Evolutionary conservation across 257 asterid genomes (phyloP), one percentile per base, ranked within the genome.

Genomic region (Rubia yunnanensis): DNA sequence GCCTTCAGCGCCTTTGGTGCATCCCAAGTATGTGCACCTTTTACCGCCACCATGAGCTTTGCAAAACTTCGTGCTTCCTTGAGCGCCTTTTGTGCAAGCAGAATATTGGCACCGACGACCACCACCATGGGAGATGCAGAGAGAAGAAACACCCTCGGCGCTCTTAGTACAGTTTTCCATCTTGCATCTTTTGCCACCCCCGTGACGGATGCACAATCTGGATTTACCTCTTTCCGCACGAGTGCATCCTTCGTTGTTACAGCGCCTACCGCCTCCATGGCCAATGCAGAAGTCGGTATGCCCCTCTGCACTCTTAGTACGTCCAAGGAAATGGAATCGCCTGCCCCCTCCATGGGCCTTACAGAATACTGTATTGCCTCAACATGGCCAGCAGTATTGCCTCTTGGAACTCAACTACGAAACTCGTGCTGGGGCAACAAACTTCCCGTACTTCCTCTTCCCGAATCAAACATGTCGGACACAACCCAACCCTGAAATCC

Each of bases 11-110:
- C 92, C 88, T 74, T 79, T 85, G 11, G 77, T 83, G 82, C 92
- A 85, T 7, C 89, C 92, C 63, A 73, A 44, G 60, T 60, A 76
- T 3, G 80, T 72, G 79, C 92, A 83, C 70, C 89, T 70, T 69
- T 78, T 76, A 15, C 92, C 92, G 10, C 92, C 92, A 1, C 92
- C 92, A 7, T 85, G 92, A n/a, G 83, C 87, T 66, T 83, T 81
- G 65, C 92, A 85, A 49, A 70, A 79, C 73, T 77, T 35, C 5
- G 92, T 85, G 66, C 89, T 78, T 27, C 92, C 92, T 67, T 79
- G 92, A 55, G 87, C 87, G 52, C 92, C 92, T 50, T 83, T 85
- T 30, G 78, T 58, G 18, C 94, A 86, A 28, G 70, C 66, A 13
- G 81, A 80, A 77, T 74, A 74, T 48, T 71, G 89, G 73, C 94